Base-by-base conservation (phyloP, 371 early-diverging fungal genomes). In the Lichtheimia ornata region DNA sequence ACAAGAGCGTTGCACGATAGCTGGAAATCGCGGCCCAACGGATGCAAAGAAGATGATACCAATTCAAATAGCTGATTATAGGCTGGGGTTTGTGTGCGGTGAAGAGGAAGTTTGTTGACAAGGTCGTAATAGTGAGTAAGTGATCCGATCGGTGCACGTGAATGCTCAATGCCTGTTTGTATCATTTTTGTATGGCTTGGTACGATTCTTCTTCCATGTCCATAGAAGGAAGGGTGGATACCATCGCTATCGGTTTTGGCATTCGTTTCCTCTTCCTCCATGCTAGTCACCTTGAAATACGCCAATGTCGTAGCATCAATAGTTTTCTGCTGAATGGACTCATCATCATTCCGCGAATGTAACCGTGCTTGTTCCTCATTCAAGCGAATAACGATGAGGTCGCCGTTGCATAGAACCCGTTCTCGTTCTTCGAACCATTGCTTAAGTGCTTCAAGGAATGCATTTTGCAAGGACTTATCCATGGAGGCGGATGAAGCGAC, bases 401-500 rank as follows among this genome's bases (percentile, higher is more conserved):
- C 93, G 1, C 86, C 90, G 44, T 89, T 78, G 59, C 88, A 83
- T 15, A 93, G 87, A 3, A 91, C 82, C 12, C 91, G 77, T 41
- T 86, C 80, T n/a, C 77, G 78, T 24, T 70, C 79, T 61, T 83
- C 85, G 58, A 93, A 90, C 91, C 89, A 89, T 9, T 70, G 64
- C 63, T 85, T 85, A 24, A 92, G 66, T 2, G 86, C 86, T 24
- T 84, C 84, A 22, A 91, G 64, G 41, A 84, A 81, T 2, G 82
- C 79, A 0, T 77, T 70, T 63, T 93, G 88, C 5, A 91, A 53
- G 9, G 83, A 77, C 60, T 86, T 88, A 61, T 92, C 89, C 59
- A 87, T 88, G 0, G 90, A 87, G 4, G 84, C 62, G 3, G 91
- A 88, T 4, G 92, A 89, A 0, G 94, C 89, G 2, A 94, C 78